These are phyloP conservation scores for Botryotinia calthae DNA, from an alignment of 2,329 filamentous ascomycete species.

Conservation along the genomic window DNA sequence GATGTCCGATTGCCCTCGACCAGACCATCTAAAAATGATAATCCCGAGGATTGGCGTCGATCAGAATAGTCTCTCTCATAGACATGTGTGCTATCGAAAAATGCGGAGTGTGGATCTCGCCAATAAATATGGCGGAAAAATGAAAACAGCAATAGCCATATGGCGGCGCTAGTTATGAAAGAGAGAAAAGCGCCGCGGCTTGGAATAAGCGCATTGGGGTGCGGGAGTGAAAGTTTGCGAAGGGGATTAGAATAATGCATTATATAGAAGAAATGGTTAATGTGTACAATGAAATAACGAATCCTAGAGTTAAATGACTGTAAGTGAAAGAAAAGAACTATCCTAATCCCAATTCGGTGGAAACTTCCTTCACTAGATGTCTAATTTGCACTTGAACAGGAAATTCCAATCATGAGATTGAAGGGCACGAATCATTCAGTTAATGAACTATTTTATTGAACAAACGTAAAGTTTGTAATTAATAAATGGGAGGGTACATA, in stretches of 20 bases:
- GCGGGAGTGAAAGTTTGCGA: not conserved
- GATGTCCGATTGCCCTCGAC: not conserved
- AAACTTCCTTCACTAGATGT: not conserved
- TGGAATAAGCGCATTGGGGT: not conserved
- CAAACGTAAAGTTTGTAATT: not conserved
- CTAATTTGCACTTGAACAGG: not conserved
- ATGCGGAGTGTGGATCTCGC: constrained; percentile 29
- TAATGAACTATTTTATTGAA: not conserved
- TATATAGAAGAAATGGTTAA: not conserved
- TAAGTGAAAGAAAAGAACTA: not conserved
- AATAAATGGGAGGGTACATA: not conserved
- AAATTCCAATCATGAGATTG: not conserved
- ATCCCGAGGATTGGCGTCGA: constrained; percentile 22
- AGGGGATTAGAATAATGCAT: not conserved
- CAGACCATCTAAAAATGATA: constrained; percentile 20
- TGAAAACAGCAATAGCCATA: constrained; percentile 19
- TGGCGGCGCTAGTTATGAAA: not conserved
- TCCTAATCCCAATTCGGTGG: not conserved
- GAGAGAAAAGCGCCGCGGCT: not conserved
- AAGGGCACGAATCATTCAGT: not conserved
- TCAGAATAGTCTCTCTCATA: constrained; percentile 28
- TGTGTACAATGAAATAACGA: not conserved
- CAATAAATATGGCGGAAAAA: constrained; percentile 24
- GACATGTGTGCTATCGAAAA: constrained; percentile 25
- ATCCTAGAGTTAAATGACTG: not conserved